A percentile compares a stretch with the other conserved stretches of the same genome.
Evolutionary conservation across 2,329 filamentous ascomycete species (phyloP).

Genomic region (Teratosphaeria nubilosa): DNA sequence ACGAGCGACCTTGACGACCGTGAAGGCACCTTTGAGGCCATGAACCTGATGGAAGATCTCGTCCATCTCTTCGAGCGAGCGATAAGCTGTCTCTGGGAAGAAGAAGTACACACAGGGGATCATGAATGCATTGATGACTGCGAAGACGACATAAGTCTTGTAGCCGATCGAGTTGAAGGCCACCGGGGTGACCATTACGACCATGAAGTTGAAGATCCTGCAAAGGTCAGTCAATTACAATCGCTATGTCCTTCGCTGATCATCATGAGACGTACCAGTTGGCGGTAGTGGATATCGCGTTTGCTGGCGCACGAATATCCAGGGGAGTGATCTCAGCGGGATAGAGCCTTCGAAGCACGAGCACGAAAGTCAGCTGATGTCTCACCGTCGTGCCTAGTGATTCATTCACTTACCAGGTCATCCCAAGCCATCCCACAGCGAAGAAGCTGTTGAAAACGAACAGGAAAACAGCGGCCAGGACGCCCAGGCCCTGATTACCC

Average conservation of each 20-base stretch:
- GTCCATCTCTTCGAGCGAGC: constrained; percentile 58
- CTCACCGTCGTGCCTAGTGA: not conserved
- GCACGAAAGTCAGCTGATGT: constrained; percentile 8
- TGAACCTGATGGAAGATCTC: constrained; percentile 14
- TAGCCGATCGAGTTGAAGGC: constrained; percentile 46
- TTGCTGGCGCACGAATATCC: constrained; percentile 25
- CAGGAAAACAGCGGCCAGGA: constrained; percentile 28
- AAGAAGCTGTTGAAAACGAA: constrained; percentile 30
- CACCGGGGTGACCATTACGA: constrained; percentile 36
- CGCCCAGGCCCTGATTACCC: constrained; percentile 17
- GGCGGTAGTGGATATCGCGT: constrained; percentile 35
- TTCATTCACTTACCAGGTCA: constrained; percentile 17
- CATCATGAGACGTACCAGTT: constrained; percentile 41
- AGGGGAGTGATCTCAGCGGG: constrained; percentile 20
- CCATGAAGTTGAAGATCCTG: constrained; percentile 7
- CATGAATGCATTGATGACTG: constrained; percentile 51
- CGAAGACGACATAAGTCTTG: constrained; percentile 55
- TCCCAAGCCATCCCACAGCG: constrained; percentile 26
- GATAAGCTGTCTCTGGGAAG: constrained; percentile 54
- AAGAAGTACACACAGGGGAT: constrained; percentile 40
- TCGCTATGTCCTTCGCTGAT: constrained; percentile 24
- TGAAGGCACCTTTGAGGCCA: constrained; percentile 44
- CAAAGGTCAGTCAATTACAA: constrained; percentile 44
- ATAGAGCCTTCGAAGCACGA: constrained; percentile 13
- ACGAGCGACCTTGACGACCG: constrained; percentile 41